A percentile compares a stretch with the other conserved stretches of the same genome.
These are phyloP conservation scores for Colletotrichum endophyticum DNA, from an alignment of 2,329 filamentous ascomycete genomes.

Conservation along the genomic window DNA sequence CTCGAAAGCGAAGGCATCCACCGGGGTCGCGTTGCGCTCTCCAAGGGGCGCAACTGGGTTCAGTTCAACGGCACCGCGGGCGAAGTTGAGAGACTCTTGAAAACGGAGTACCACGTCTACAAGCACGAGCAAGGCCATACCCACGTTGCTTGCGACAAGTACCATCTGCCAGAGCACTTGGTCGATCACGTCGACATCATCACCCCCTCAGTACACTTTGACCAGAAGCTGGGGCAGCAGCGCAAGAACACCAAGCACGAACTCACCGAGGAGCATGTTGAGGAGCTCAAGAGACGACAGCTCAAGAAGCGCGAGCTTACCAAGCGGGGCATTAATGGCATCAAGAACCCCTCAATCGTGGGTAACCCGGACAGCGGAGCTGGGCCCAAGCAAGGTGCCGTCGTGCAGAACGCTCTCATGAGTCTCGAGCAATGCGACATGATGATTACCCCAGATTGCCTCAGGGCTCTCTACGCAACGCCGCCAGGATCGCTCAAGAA, in stretches of 20 bases:
- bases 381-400: conserved; percentile 34
- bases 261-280: conserved; percentile 25
- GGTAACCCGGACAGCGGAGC: conserved; percentile 28
- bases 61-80: conserved; percentile 58
- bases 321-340: conserved; percentile 17
- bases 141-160: conserved; percentile 46
- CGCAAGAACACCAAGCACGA: conserved; percentile 25
- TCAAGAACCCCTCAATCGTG: conserved; percentile 29
- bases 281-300: conserved; percentile 29
- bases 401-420: conserved; percentile 32
- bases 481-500: conserved; percentile 37
- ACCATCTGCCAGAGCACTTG: conserved; percentile 42
- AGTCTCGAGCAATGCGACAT: conserved; percentile 48
- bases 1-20: conserved; percentile 57
- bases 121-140: conserved; percentile 39
- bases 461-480: conserved; percentile 52
- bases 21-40: conserved; percentile 50
- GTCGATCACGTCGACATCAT: conserved; percentile 44
- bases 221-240: conserved; percentile 31
- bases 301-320: conserved; percentile 1
- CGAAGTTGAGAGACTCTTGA: conserved; percentile 58
- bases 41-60: conserved; percentile 57
- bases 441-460: conserved; percentile 62
- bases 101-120: conserved; percentile 58
- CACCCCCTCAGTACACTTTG: conserved; percentile 44